Evolutionary conservation across 2,329 filamentous ascomycete genomes (phyloP).

Genomic region (Pestalotiopsis sp.): DNA sequence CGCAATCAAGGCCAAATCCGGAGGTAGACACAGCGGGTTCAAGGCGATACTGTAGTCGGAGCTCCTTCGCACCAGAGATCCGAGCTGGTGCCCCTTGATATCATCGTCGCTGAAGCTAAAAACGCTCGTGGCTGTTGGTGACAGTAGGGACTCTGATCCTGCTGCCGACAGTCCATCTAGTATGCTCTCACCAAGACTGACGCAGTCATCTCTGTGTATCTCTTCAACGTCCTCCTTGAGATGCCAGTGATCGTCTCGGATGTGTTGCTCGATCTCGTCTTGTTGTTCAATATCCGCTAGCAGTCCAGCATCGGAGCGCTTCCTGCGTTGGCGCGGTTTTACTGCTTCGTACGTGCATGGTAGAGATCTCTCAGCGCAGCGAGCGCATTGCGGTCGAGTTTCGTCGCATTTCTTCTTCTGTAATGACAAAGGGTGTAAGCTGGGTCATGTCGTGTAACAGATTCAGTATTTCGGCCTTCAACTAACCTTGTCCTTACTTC

Average conservation of each 20-base stretch:
- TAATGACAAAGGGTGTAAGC: conserved; percentile 16
- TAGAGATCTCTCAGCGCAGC: conserved; percentile 51
- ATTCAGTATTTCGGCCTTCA: background rate
- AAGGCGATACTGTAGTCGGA: conserved; percentile 22
- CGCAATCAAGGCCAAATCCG: conserved; percentile 44
- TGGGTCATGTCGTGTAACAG: background rate
- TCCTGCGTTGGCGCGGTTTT: conserved; percentile 42
- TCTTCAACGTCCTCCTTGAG: conserved; percentile 18
- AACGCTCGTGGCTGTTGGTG: conserved; percentile 13
- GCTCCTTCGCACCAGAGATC: conserved; percentile 22
- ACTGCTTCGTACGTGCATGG: conserved; percentile 55
- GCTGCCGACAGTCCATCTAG: conserved; percentile 18
- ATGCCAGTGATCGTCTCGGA: conserved; percentile 25
- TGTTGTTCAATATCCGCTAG: background rate
- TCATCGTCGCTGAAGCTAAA: conserved; percentile 30
- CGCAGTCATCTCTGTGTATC: conserved; percentile 21
- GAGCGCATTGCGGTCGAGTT: conserved; percentile 50
- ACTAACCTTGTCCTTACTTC: conserved; percentile 58
- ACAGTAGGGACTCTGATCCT: conserved; percentile 4
- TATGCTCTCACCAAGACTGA: conserved; percentile 23
- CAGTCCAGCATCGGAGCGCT: conserved; percentile 30
- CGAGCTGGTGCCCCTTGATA: conserved; percentile 18
- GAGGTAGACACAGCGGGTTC: conserved; percentile 30
- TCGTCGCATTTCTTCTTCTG: conserved; percentile 65
- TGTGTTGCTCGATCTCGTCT: background rate